A percentile compares a stretch with the other conserved stretches of the same genome.
Evolutionary conservation across 2,329 filamentous ascomycete species (phyloP).

Genomic region (Chlorencoelia australis): DNA sequence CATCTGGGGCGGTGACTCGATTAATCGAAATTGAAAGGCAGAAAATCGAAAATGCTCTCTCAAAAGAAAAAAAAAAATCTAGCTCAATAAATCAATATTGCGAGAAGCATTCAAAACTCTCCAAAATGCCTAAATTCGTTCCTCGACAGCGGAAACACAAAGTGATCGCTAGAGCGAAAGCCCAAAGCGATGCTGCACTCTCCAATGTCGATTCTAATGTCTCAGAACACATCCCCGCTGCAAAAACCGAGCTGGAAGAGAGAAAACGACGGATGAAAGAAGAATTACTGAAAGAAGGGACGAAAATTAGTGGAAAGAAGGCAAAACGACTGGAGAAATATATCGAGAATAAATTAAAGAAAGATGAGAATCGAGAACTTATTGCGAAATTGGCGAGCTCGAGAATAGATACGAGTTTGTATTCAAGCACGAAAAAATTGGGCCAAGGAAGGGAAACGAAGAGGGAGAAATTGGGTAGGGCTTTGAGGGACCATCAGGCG

Average conservation of each 20-base stretch:
- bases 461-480: slow-evolving; percentile 54
- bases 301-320: slow-evolving; percentile 53
- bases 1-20: no score
- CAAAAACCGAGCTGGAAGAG: slow-evolving; percentile 38
- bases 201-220: slow-evolving; percentile 42
- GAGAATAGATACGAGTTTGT: slow-evolving; percentile 72
- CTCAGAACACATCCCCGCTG: slow-evolving; percentile 38
- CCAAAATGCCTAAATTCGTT: slow-evolving; percentile 38
- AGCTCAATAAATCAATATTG: no score
- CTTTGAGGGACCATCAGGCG: slow-evolving; percentile 39
- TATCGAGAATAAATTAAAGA: slow-evolving; percentile 82
- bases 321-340: slow-evolving; percentile 59
- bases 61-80: no score
- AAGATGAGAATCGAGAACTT: slow-evolving; percentile 81
- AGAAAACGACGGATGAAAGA: slow-evolving; percentile 46
- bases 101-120: neutral
- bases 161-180: slow-evolving; percentile 53
- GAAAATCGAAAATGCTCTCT: no score
- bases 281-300: slow-evolving; percentile 40
- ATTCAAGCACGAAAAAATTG: slow-evolving; percentile 67
- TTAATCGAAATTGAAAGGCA: no score
- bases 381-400: slow-evolving; percentile 71
- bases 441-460: slow-evolving; percentile 65
- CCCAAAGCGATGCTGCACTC: slow-evolving; percentile 31
- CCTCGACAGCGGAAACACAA: slow-evolving; percentile 59